Evolutionary conservation across 2,329 filamentous ascomycete genomes (phyloP).

Genomic region (Simplicillium aogashimaense): DNA sequence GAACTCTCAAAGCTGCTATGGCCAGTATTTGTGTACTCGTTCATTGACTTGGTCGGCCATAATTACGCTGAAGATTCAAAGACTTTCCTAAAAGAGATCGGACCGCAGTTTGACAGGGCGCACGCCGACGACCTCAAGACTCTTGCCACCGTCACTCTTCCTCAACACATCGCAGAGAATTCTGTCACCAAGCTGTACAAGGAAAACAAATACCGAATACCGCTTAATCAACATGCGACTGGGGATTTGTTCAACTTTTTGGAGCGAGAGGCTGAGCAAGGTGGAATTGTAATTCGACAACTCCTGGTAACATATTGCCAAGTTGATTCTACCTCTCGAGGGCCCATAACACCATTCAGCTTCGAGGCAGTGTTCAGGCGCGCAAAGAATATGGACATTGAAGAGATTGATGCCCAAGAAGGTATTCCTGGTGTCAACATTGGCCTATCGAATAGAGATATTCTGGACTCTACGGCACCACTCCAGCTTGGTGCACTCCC

Average conservation of each 20-base stretch:
- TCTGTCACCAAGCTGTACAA: slow-evolving; percentile 70
- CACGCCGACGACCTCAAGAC: slow-evolving; percentile 72
- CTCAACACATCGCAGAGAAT: slow-evolving; percentile 71
- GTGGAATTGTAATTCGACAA: slow-evolving; percentile 67
- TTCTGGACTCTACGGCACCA: slow-evolving; percentile 43
- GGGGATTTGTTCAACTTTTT: slow-evolving; percentile 79
- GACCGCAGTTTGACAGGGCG: slow-evolving; percentile 59
- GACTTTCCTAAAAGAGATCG: slow-evolving; percentile 61
- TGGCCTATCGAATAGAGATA: slow-evolving; percentile 50
- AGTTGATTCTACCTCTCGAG: slow-evolving; percentile 47
- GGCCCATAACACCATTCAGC: slow-evolving; percentile 54
- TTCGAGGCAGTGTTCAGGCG: slow-evolving; percentile 50
- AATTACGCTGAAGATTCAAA: slow-evolving; percentile 64
- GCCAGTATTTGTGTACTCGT: slow-evolving; percentile 92
- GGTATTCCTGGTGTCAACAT: slow-evolving; percentile 55
- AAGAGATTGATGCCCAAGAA: slow-evolving; percentile 53
- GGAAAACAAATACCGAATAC: slow-evolving; percentile 80
- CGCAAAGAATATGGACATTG: slow-evolving; percentile 50
- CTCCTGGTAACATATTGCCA: slow-evolving; percentile 56
- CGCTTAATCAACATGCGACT: slow-evolving; percentile 77
- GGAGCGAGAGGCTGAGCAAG: slow-evolving; percentile 74
- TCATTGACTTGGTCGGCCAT: slow-evolving; percentile 66
- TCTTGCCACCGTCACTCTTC: slow-evolving; percentile 64
- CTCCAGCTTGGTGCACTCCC: slow-evolving; percentile 74
- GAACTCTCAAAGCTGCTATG: slow-evolving; percentile 83